These are phyloP conservation scores for Stemphylium vesicarium DNA, from an alignment of 2,329 filamentous ascomycete genomes.

Conservation along the genomic window DNA sequence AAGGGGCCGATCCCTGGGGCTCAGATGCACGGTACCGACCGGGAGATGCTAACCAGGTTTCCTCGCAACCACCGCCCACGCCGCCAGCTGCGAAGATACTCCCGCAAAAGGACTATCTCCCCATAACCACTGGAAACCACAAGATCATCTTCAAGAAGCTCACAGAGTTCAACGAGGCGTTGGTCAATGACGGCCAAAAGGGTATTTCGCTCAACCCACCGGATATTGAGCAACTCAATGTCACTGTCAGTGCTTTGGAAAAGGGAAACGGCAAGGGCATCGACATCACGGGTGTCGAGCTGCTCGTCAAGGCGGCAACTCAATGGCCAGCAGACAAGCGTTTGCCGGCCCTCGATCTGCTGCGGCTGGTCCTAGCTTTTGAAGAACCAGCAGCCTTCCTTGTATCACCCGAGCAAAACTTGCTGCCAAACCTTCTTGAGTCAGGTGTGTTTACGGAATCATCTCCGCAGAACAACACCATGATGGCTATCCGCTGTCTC, in stretches of 20 bases:
- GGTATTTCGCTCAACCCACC: conserved; percentile 74
- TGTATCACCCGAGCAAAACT: conserved; percentile 60
- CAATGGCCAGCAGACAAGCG: conserved; percentile 81
- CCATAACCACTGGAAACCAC: conserved; percentile 75
- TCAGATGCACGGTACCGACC: conserved; percentile 80
- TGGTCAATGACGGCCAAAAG: conserved; percentile 74
- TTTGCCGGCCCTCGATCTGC: conserved; percentile 82
- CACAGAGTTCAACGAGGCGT: conserved; percentile 73
- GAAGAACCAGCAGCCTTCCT: conserved; percentile 69
- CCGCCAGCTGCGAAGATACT: conserved; percentile 64
- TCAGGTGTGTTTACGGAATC: conserved; percentile 64
- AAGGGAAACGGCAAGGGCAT: conserved; percentile 44
- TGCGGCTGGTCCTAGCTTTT: conserved; percentile 78
- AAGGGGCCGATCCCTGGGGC: conserved; percentile 74
- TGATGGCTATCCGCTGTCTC: conserved; percentile 83
- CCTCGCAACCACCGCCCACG: conserved; percentile 42
- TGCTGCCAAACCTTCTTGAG: conserved; percentile 66
- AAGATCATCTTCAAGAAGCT: conserved; percentile 78
- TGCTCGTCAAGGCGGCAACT: conserved; percentile 75
- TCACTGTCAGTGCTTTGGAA: conserved; percentile 70
- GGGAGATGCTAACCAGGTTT: conserved; percentile 60
- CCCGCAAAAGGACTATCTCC: conserved; percentile 80
- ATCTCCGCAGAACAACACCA: conserved; percentile 77
- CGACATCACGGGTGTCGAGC: conserved; percentile 62
- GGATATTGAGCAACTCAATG: conserved; percentile 68